Base-by-base conservation (phyloP, 768 basidiomycete genomes). In the Naganishia kalamii region DNA sequence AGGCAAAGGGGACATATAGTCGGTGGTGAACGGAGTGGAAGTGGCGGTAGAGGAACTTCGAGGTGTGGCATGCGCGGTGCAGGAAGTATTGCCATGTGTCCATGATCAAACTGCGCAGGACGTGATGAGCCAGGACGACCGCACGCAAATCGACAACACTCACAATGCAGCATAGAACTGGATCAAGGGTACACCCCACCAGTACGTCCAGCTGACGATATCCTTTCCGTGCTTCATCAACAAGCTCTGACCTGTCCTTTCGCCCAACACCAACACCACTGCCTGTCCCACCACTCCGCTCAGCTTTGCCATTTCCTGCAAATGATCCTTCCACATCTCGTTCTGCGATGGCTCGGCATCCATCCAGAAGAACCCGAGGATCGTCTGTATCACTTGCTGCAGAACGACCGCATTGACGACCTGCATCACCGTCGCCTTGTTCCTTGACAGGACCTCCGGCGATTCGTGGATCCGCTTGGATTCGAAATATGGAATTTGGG, bases 11-110 rank as follows among this genome's bases (percentile, higher is more conserved):
- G 7, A 94, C 92, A 75, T 98, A 94, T 8, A 99, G 85, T 10
- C 92, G 84, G 77, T 99, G 96, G 78, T 99, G 96, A 79, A 88
- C 87, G 0, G 90, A 91, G 78, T 99, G 96, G 69, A 97, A 82
- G 60, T 89, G 85, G 69, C 86, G 88, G 81, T 94, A 99, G 33
- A 98, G 82, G 79, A 84, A 97, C 70, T 86, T 88, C 81, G 90
- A 90, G 71, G 84, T 79, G 80, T 98, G 96, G 87, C 96, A 90
- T 46, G 81, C 78, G 41, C 94, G 90, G 75, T 99, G 96, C 21
- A 91, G 81, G 80, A 93, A 92, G 79, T 98, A 99, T 77, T 99
- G 93, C 92, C 92, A 97, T 33, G 92, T 92, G 80, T 99, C 96
- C 70, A 98, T 87, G 65, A 92, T 74, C 78, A 96, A 89, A 81